These are phyloP conservation scores for Magnaporthales sp. DNA, from an alignment of 2,329 filamentous ascomycete species.

Conservation along the genomic window DNA sequence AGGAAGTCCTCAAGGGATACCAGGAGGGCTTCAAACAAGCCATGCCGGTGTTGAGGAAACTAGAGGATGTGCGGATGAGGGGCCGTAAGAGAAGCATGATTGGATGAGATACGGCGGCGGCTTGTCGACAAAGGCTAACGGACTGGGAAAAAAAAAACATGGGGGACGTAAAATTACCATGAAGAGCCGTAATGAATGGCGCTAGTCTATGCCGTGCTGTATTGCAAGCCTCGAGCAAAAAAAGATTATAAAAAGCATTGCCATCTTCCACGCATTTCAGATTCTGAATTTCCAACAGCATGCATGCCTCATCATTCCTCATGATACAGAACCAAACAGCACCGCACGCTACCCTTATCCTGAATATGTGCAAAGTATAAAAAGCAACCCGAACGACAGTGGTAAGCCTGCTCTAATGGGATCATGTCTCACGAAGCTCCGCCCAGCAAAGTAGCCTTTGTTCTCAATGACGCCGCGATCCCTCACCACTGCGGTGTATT, in stretches of 20 bases:
- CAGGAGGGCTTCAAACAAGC: conserved; percentile 66
- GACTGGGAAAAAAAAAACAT: conserved; percentile 12
- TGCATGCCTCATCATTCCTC: neutral
- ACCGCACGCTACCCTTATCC: neutral
- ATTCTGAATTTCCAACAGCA: neutral
- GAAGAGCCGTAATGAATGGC: neutral
- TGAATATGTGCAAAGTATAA: conserved; percentile 1
- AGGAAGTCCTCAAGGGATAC: conserved; percentile 68
- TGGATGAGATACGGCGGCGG: conserved; percentile 42
- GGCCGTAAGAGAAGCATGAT: conserved; percentile 97
- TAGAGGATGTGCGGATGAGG: conserved; percentile 89
- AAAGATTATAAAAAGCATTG: neutral
- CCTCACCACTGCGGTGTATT: conserved; percentile 92
- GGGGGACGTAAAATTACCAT: conserved; percentile 11
- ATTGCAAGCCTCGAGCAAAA: neutral
- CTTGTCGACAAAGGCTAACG: conserved; percentile 9
- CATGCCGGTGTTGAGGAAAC: conserved; percentile 62
- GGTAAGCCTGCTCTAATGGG: neutral
- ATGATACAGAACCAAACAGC: neutral
- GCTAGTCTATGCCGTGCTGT: conserved; percentile 4
- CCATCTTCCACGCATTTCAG: neutral
- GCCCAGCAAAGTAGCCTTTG: conserved; percentile 96
- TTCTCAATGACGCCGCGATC: conserved; percentile 95
- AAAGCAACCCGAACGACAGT: neutral
- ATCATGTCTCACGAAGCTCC: conserved; percentile 44